These are phyloP conservation scores for Tolypocladium guangdongense DNA, from an alignment of 2,329 filamentous ascomycete genomes.

Conservation along the genomic window DNA sequence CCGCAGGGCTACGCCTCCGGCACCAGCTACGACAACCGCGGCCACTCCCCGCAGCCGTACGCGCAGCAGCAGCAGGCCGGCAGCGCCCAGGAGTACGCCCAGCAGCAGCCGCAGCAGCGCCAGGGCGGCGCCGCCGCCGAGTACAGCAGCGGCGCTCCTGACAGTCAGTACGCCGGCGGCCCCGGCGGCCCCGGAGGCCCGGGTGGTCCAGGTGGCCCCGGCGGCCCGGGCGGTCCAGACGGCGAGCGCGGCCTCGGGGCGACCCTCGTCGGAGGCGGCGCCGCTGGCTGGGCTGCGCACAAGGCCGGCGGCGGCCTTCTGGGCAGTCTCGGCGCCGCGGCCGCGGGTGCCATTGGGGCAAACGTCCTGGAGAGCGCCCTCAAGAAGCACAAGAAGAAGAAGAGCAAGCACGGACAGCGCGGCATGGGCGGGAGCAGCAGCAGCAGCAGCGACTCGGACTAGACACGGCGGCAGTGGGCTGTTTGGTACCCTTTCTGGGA, in stretches of 20 bases:
- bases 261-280: constrained; percentile 39
- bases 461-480: not conserved
- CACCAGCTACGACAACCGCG: constrained; percentile 7
- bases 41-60: constrained; percentile 5
- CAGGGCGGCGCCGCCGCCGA: constrained; percentile 12
- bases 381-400: constrained; percentile 22
- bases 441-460: constrained; percentile 20
- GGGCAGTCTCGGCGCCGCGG: constrained; percentile 37
- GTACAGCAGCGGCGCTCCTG: constrained; percentile 11
- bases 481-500: too few species aligned
- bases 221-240: constrained; percentile 18
- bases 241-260: constrained; percentile 46
- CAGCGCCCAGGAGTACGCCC: constrained; percentile 10
- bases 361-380: constrained; percentile 36
- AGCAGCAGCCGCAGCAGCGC: constrained; percentile 15
- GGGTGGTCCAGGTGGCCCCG: constrained; percentile 12
- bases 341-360: constrained; percentile 43
- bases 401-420: constrained; percentile 14
- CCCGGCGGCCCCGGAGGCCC: constrained; percentile 11
- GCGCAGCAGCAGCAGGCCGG: constrained; percentile 1
- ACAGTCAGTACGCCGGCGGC: constrained; percentile 8
- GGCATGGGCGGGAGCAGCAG: too few species aligned
- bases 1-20: constrained; percentile 5
- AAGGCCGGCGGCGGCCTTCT: constrained; percentile 41
- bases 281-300: constrained; percentile 42